A percentile compares a stretch with the other conserved stretches of the same genome.
phyloP scores from a whole-genome alignment of 805 yeast species.

The Pichia heedii region DNA sequence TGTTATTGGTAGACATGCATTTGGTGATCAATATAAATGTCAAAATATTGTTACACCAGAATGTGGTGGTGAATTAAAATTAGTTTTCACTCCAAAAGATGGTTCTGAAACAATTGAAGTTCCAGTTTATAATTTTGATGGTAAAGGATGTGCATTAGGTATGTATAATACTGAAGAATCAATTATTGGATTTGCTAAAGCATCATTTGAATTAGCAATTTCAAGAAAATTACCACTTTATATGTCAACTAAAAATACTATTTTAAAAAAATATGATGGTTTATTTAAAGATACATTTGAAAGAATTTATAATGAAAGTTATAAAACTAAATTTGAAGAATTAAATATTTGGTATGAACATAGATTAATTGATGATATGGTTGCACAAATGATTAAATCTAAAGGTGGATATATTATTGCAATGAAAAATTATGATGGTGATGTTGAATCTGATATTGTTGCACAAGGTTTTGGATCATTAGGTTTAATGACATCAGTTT shows the following conservation, averaged over 20 bases:
- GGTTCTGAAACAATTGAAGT: slow-evolving; percentile 47
- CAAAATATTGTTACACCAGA: slow-evolving; percentile 70
- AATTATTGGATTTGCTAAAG: slow-evolving; percentile 82
- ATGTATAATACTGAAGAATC: slow-evolving; percentile 97
- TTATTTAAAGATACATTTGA: slow-evolving; percentile 92
- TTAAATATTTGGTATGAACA: slow-evolving; percentile 94
- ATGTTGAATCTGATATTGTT: slow-evolving; percentile 91
- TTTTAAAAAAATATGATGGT: slow-evolving; percentile 89
- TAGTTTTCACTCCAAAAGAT: slow-evolving; percentile 64
- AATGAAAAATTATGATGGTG: slow-evolving; percentile 97
- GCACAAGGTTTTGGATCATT: slow-evolving; percentile 98
- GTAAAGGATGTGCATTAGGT: slow-evolving; percentile 76
- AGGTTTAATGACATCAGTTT: slow-evolving; percentile 96
- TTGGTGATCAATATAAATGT: slow-evolving; percentile 94
- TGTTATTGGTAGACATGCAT: slow-evolving; percentile 95
- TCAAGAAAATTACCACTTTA: slow-evolving; percentile 70
- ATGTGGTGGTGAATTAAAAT: slow-evolving; percentile 70
- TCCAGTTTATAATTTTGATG: slow-evolving; percentile 60
- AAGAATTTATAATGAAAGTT: slow-evolving; percentile 60
- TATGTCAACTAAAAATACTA: slow-evolving; percentile 90
- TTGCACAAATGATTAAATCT: slow-evolving; percentile 96
- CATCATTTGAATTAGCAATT: slow-evolving; percentile 83
- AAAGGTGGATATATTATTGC: slow-evolving; percentile 94
- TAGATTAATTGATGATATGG: slow-evolving; percentile 96
- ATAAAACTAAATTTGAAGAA: slow-evolving; percentile 62